Percentiles rank a stretch among this genome's conserved stretches.
Evolutionary conservation across 78 protist genomes (phyloP).

Genomic region (Anaeramoeba flamelloides): DNA sequence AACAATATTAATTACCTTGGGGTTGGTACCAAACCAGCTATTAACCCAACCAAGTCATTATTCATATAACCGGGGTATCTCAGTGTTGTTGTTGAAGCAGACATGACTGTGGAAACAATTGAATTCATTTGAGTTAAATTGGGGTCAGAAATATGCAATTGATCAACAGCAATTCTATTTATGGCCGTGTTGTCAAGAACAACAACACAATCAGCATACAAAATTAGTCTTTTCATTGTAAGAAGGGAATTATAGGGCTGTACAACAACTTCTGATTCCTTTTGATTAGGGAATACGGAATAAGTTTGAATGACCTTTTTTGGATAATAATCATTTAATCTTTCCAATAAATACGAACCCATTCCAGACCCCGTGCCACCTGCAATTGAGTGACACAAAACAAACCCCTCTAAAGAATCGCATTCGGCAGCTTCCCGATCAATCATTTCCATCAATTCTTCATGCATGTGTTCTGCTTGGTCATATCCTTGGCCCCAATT

Average conservation of each 20-base stretch:
- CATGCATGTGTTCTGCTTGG: constrained; percentile 37
- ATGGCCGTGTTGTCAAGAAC: constrained; percentile 95
- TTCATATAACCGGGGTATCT: constrained; percentile 52
- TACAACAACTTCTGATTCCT: constrained; percentile 64
- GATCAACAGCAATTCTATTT: constrained; percentile 71
- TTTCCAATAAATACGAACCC: constrained; percentile 80
- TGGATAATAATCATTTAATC: constrained; percentile 78
- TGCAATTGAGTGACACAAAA: constrained; percentile 80
- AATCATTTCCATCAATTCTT: constrained; percentile 74
- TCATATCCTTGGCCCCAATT: constrained; percentile 72
- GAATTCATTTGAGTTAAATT: constrained; percentile 49
- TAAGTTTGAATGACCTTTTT: constrained; percentile 93
- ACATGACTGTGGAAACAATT: constrained; percentile 84
- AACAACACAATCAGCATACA: constrained; percentile 76
- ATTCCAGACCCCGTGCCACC: constrained; percentile 98
- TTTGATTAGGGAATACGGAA: constrained; percentile 75
- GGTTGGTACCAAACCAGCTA: constrained; percentile 93
- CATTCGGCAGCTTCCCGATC: constrained; percentile 91
- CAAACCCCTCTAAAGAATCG: constrained; percentile 81
- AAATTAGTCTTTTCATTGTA: constrained; percentile 74
- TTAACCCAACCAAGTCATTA: constrained; percentile 48
- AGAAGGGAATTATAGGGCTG: constrained; percentile 92
- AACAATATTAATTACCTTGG: no score
- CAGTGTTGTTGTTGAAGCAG: constrained; percentile 87
- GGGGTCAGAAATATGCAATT: constrained; percentile 59